Conservation (phyloP, 2,329 filamentous ascomycete genomes). For the Pestalotiopsis sp. region DNA sequence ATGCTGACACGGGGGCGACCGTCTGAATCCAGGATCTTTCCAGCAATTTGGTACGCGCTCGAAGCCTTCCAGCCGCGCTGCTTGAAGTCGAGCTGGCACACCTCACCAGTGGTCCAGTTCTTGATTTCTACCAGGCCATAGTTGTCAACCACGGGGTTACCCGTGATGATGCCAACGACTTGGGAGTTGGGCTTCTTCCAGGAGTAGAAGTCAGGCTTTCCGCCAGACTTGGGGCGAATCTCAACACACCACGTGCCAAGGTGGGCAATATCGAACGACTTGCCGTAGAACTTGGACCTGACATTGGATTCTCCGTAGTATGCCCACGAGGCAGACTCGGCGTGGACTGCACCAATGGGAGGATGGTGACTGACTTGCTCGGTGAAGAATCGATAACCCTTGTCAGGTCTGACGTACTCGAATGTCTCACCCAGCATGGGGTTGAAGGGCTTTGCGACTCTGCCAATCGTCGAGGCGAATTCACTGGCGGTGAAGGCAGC, state of each 20-base stretch:
- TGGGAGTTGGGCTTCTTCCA: conserved; percentile 99
- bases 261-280: conserved; percentile 95
- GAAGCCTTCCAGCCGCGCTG: conserved; percentile 93
- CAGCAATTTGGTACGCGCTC: conserved; percentile 84
- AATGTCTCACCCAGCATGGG: conserved; percentile 95
- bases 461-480: conserved; percentile 94
- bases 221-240: conserved; percentile 73
- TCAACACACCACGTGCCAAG: conserved; percentile 96
- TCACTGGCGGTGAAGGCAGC: conserved; percentile 94
- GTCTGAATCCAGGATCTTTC: conserved; percentile 77
- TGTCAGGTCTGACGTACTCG: conserved; percentile 93
- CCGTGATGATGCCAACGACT: conserved; percentile 97
- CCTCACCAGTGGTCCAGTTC: conserved; percentile 94
- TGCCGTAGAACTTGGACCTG: conserved; percentile 95
- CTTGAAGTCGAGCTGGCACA: conserved; percentile 91
- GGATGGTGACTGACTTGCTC: conserved; percentile 98
- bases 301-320: conserved; percentile 97
- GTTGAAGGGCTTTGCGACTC: conserved; percentile 98
- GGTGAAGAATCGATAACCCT: conserved; percentile 97
- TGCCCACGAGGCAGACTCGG: conserved; percentile 90
- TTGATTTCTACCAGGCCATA: conserved; percentile 97
- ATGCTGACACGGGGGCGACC: conserved; percentile 87
- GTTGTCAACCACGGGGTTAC: conserved; percentile 95
- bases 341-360: conserved; percentile 88
- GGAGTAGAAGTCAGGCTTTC: conserved; percentile 85